Base-by-base conservation (phyloP, 441 rosid genomes). In the Melastoma candidum region DNA sequence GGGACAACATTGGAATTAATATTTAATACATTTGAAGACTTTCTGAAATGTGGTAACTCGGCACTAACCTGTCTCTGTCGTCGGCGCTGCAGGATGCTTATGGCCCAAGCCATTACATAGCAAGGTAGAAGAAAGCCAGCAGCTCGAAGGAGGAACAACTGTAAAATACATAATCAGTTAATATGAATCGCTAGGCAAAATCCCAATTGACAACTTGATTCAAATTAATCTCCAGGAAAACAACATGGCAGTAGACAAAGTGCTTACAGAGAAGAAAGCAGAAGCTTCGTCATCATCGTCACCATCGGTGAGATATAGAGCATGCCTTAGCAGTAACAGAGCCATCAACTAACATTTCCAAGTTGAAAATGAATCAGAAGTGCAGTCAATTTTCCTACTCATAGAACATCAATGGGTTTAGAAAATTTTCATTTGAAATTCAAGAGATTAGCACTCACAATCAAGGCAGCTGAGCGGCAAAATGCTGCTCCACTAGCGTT, bases 71-170 rank as follows among this genome's bases (percentile, higher is more conserved):
- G 53, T 58, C 62, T 39, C 22, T 58, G 62, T 12, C 62, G 41
- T 41, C 62, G 54, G 9, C 36, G 53, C 54, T 48, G 62, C 36
- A 58, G 22, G 54, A 58, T 58, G 53, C 54, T 58, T 29, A 58
- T 58, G n/a, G 53, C 54, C 54, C 62, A 58, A 14, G 62, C 62
- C 62, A 58, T 58, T 4, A 58, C 22, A 22, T 58, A 58, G 36
- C 53, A 58, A 32, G 62, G 62, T 17, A 58, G 62, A 49, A 58
- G 53, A 46, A 58, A 49, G 17, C 47, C 62, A 7, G 53, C 62
- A 39, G 49, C 46, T 24, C 54, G 62, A 48, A 58, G 62, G 36
- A 58, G 12, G 47, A 48, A 58, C 26, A 58, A 22, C 62, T 58
- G 62, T 29, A 36, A 57, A 8, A 27, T 22, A 46, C n/a, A 46